These are phyloP conservation scores for Alternaria triticimaculans DNA, from an alignment of 2,329 filamentous ascomycete genomes.

Conservation along the genomic window DNA sequence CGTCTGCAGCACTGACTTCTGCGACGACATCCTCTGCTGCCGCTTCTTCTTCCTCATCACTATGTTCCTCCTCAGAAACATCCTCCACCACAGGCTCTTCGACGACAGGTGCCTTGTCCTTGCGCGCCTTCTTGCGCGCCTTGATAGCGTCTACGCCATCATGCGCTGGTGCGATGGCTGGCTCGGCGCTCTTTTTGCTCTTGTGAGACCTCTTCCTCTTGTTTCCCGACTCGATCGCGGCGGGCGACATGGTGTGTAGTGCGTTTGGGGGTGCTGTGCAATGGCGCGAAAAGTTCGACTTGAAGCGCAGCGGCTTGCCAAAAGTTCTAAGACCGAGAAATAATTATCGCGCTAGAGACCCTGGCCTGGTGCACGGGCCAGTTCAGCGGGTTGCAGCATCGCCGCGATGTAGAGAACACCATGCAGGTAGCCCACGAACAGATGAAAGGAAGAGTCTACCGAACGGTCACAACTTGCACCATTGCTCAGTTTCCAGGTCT, in stretches of 20 bases:
- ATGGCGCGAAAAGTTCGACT: constrained; percentile 10
- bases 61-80: constrained; percentile 41
- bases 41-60: constrained; percentile 41
- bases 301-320: constrained; percentile 8
- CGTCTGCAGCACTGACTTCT: constrained; percentile 33
- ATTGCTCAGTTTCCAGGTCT: too few species aligned
- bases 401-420: not conserved
- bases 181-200: constrained; percentile 42
- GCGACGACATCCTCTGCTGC: constrained; percentile 43
- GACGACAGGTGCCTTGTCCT: constrained; percentile 45
- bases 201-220: constrained; percentile 59
- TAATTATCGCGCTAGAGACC: constrained; percentile 14
- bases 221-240: constrained; percentile 49
- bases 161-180: constrained; percentile 21
- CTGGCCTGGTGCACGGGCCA: constrained; percentile 2
- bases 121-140: constrained; percentile 45
- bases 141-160: constrained; percentile 39
- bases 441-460: not conserved
- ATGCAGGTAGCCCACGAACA: not conserved
- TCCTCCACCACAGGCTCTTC: constrained; percentile 27
- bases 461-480: not conserved
- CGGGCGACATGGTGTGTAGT: constrained; percentile 43
- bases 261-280: not conserved
- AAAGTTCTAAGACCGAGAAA: constrained; percentile 11
- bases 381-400: not conserved